Conservation (phyloP, 352 stramenopile genomes). For the Globisporangium yorkense region DNA sequence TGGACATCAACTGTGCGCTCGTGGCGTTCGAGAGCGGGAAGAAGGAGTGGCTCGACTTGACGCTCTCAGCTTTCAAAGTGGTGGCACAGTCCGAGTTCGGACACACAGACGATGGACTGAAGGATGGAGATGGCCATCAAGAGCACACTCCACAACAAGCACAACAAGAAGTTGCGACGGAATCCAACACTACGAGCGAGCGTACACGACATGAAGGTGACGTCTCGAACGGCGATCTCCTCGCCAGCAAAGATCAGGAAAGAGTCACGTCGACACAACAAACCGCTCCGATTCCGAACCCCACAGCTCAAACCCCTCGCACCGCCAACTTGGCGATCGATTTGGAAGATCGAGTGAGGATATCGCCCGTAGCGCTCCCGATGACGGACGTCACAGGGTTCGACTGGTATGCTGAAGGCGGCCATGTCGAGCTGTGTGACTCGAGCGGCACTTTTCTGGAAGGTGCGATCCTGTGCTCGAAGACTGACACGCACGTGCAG, state of each 20-base stretch:
- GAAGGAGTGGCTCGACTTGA: constrained; percentile 55
- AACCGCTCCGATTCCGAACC: background rate
- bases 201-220: no score
- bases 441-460: constrained; percentile 27
- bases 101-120: background rate
- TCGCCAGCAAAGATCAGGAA: background rate
- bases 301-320: background rate
- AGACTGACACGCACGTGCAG: constrained; percentile 29
- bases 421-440: constrained; percentile 45
- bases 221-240: background rate
- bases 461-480: constrained; percentile 42
- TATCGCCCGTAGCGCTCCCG: background rate
- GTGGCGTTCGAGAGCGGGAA: constrained; percentile 33
- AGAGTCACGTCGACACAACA: background rate
- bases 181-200: background rate
- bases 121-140: background rate
- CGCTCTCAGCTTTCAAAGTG: constrained; percentile 36
- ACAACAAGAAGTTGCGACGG: background rate
- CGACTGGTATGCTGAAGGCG: constrained; percentile 50
- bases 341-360: background rate
- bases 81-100: constrained; percentile 4
- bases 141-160: background rate
- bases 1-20: constrained; percentile 48
- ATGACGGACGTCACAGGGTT: constrained; percentile 14
- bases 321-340: background rate